These are phyloP conservation scores for Kwoniella pini DNA, from an alignment of 768 basidiomycete species.

Conservation along the genomic window DNA sequence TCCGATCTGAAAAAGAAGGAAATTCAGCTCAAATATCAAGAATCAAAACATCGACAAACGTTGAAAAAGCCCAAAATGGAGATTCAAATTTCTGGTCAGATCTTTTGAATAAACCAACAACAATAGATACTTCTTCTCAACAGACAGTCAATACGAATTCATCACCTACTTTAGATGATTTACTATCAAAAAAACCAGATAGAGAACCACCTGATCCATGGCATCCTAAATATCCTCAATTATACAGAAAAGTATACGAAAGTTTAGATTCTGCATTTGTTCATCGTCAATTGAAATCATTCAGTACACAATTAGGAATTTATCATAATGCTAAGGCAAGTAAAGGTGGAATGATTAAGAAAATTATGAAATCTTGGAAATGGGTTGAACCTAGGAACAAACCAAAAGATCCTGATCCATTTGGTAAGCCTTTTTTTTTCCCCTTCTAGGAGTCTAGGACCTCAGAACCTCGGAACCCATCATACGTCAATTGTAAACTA, in stretches of 20 bases:
- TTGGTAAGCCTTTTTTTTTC: background rate
- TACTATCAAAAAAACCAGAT: constrained; percentile 7
- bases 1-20: background rate
- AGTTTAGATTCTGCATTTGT: constrained; percentile 16
- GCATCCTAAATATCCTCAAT: constrained; percentile 10
- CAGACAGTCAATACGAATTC: background rate
- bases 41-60: no score
- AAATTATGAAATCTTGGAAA: constrained; percentile 15
- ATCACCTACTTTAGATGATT: constrained; percentile 10
- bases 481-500: no score
- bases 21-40: background rate
- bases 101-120: constrained; percentile 1
- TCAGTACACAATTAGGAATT: constrained; percentile 2
- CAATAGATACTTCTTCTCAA: background rate
- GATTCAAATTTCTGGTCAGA: constrained; percentile 11
- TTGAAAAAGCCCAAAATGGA: no score
- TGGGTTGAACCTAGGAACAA: constrained; percentile 17
- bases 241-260: constrained; percentile 4
- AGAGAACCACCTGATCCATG: constrained; percentile 16
- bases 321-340: background rate
- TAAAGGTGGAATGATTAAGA: constrained; percentile 7
- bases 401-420: background rate
- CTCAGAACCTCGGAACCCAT: no score
- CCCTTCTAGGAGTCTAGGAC: no score
- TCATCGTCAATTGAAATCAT: constrained; percentile 3